Conservation (phyloP, 2,329 filamentous ascomycete species). For the Xylaria sp. region DNA sequence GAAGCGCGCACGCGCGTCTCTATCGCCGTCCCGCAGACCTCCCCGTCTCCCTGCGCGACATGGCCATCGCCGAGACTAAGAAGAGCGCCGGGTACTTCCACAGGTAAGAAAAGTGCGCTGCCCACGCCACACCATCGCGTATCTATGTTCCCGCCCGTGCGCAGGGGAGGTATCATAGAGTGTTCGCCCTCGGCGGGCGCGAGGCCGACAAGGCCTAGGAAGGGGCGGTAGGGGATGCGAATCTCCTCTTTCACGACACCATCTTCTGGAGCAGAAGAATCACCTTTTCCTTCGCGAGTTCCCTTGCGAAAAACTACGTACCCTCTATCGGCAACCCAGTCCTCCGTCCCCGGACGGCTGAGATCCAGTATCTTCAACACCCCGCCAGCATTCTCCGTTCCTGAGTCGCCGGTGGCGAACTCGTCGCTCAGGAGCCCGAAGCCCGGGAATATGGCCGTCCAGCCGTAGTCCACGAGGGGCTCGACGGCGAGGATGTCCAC, state of each 20-base stretch:
- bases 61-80: slow-evolving; percentile 67
- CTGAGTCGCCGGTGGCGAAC: slow-evolving; percentile 30
- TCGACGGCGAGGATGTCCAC: slow-evolving; percentile 60
- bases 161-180: slow-evolving; percentile 62
- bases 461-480: slow-evolving; percentile 58
- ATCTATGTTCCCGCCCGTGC: slow-evolving; percentile 66
- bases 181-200: slow-evolving; percentile 60
- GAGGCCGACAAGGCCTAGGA: slow-evolving; percentile 64
- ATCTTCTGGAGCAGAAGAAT: too few species aligned
- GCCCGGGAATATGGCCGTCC: slow-evolving; percentile 62
- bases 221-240: slow-evolving; percentile 61
- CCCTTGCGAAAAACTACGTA: slow-evolving; percentile 55
- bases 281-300: slow-evolving; percentile 31
- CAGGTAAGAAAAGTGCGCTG: slow-evolving; percentile 54
- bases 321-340: slow-evolving; percentile 49
- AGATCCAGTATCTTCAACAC: slow-evolving; percentile 55
- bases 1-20: slow-evolving; percentile 63
- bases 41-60: slow-evolving; percentile 28
- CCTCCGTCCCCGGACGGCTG: slow-evolving; percentile 61
- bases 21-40: slow-evolving; percentile 66
- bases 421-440: slow-evolving; percentile 59
- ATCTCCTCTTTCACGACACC: slow-evolving; percentile 52
- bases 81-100: slow-evolving; percentile 58
- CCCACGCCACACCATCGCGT: slow-evolving; percentile 61
- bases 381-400: too few species aligned